These are phyloP conservation scores for Mycena galopus DNA, from an alignment of 768 basidiomycete genomes.

Conservation along the genomic window DNA sequence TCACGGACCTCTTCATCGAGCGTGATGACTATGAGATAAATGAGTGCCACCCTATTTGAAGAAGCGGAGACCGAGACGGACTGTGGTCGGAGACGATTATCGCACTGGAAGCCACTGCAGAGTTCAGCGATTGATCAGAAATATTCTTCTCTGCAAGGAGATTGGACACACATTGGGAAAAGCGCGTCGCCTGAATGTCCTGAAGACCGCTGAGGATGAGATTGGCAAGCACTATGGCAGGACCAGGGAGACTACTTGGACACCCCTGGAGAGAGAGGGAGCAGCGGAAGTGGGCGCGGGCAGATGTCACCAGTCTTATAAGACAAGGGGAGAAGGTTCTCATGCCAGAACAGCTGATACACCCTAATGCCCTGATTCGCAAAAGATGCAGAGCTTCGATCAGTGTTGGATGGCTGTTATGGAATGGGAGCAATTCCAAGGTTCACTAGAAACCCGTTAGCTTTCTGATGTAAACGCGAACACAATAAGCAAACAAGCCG, in stretches of 20 bases:
- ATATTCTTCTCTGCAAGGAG: background rate
- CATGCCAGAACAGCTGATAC: conserved; percentile 19
- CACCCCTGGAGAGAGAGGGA: conserved; percentile 10
- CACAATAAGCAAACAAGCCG: too few relatives aligned
- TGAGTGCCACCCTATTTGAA: background rate
- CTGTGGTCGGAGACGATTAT: conserved; percentile 70
- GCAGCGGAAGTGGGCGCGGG: conserved; percentile 22
- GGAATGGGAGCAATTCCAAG: too few relatives aligned
- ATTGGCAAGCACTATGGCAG: conserved; percentile 25
- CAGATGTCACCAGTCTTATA: conserved; percentile 13
- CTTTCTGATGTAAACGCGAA: too few relatives aligned
- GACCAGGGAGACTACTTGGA: conserved; percentile 9
- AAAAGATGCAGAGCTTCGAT: too few relatives aligned
- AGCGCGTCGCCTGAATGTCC: conserved; percentile 58
- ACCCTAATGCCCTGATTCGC: background rate
- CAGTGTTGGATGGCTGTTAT: too few relatives aligned
- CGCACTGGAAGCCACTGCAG: conserved; percentile 61
- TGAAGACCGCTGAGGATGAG: conserved; percentile 43
- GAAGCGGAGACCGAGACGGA: conserved; percentile 43
- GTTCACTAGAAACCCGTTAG: too few relatives aligned
- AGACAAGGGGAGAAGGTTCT: background rate
- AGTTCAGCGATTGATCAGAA: background rate
- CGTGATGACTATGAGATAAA: conserved; percentile 57
- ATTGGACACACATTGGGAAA: conserved; percentile 53
- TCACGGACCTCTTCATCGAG: conserved; percentile 63